phyloP scores from a whole-genome alignment of 148 eudicot species.

The Nepenthes gracilis region DNA sequence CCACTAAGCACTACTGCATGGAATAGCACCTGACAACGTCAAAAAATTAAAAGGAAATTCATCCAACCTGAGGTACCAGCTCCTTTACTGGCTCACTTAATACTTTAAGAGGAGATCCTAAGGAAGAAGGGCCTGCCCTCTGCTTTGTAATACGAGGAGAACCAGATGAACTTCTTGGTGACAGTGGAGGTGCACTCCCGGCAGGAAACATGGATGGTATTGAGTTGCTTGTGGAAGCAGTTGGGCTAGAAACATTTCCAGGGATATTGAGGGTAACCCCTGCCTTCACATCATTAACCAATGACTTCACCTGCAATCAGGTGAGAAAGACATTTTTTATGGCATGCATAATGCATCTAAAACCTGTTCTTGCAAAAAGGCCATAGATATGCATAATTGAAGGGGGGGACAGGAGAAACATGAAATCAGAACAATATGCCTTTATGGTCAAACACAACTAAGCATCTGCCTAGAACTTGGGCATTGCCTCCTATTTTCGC shows the following conservation, averaged over 20 bases:
- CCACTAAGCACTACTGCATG: background rate
- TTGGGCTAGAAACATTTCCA: conserved; percentile 61
- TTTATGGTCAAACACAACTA: background rate
- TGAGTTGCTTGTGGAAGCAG: conserved; percentile 56
- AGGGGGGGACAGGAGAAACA: background rate
- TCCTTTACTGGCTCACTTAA: conserved; percentile 83
- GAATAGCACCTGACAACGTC: background rate
- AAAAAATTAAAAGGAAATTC: background rate
- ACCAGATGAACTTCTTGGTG: conserved; percentile 96
- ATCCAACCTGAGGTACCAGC: conserved; percentile 78
- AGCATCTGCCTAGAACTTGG: no score
- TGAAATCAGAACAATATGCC: background rate
- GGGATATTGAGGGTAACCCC: conserved; percentile 58
- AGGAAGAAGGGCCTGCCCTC: conserved; percentile 62
- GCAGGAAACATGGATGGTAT: conserved; percentile 98
- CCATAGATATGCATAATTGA: no score
- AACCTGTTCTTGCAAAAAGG: background rate
- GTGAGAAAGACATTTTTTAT: background rate
- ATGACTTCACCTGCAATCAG: conserved; percentile 66
- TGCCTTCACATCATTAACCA: conserved; percentile 74
- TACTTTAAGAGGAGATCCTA: conserved; percentile 76
- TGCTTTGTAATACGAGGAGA: conserved; percentile 85
- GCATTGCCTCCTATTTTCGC: no score
- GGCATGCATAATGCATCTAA: background rate
- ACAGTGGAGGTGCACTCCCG: conserved; percentile 97